A percentile compares a stretch with the other conserved stretches of the same genome.
Conservation (phyloP, 306 rosid species). For the Ormosia emarginata region DNA sequence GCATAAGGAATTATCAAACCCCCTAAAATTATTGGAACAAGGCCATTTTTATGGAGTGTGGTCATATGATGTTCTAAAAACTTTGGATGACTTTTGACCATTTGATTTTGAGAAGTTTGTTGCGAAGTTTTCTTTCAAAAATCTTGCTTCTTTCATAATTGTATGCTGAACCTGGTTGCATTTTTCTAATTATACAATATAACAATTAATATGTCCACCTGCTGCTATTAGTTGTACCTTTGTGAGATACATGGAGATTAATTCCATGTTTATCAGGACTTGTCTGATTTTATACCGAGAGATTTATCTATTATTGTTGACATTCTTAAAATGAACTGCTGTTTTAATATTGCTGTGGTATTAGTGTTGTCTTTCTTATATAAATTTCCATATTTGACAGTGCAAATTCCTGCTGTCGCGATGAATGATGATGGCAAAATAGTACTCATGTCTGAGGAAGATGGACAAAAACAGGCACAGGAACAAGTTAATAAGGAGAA, state of each 20-base stretch:
- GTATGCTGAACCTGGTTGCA: neutral
- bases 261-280: neutral
- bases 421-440: constrained; percentile 80
- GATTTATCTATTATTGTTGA: neutral
- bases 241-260: neutral
- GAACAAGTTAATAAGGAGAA: constrained; percentile 69
- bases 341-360: neutral
- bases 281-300: neutral
- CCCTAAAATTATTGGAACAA: neutral
- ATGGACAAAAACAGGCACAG: constrained; percentile 44
- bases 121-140: neutral
- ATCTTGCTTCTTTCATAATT: neutral
- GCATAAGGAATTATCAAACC: neutral
- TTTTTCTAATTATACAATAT: neutral
- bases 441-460: constrained; percentile 55
- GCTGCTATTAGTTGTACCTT: neutral
- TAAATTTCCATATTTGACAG: constrained; percentile 35
- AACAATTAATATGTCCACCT: neutral
- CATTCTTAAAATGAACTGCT: neutral
- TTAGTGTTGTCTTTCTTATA: neutral
- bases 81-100: neutral
- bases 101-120: neutral
- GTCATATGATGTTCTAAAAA: neutral
- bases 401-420: constrained; percentile 76
- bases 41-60: neutral